phyloP scores from a whole-genome alignment of 495 filamentous ascomycete species.

The Aspergillus asperescens region DNA sequence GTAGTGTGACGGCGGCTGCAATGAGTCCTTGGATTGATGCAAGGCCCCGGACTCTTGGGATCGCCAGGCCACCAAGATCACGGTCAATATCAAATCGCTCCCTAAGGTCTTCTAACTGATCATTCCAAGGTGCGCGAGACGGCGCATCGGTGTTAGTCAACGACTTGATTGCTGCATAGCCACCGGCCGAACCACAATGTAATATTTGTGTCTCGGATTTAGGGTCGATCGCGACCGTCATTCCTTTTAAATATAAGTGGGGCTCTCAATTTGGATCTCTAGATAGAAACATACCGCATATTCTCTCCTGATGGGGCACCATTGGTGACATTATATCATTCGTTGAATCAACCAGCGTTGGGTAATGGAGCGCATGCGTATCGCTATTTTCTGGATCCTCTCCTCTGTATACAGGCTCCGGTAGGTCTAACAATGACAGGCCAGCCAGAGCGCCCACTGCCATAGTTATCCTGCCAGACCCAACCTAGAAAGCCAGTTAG shows the following conservation, averaged over 20 bases:
- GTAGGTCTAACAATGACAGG: conserved; percentile 21
- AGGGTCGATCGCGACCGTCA: conserved; percentile 20
- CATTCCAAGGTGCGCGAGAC: conserved; percentile 27
- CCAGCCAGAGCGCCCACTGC: conserved; percentile 22
- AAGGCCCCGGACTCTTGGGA: conserved; percentile 48
- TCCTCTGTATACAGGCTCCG: conserved; percentile 17
- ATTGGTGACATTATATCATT: conserved; percentile 5
- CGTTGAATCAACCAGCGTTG: conserved; percentile 13
- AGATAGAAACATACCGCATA: conserved; percentile 24
- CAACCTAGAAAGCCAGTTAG: conserved; percentile 17
- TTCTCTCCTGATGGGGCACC: conserved; percentile 27
- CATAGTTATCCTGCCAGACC: conserved; percentile 16
- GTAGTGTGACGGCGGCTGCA: conserved; percentile 40
- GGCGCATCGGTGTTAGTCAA: conserved; percentile 6
- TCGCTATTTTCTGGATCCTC: background rate
- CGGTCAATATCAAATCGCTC: conserved; percentile 43
- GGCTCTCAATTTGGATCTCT: background rate
- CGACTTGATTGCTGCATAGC: conserved; percentile 14
- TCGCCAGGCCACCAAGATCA: conserved; percentile 40
- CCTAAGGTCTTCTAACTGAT: conserved; percentile 27
- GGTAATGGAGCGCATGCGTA: conserved; percentile 17
- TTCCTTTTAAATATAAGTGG: conserved; percentile 23
- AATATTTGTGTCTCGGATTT: conserved; percentile 15
- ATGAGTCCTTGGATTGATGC: conserved; percentile 36
- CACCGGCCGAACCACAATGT: conserved; percentile 31